phyloP scores from a whole-genome alignment of 352 stramenopile genomes.

The Phytophthora sansomeana region DNA sequence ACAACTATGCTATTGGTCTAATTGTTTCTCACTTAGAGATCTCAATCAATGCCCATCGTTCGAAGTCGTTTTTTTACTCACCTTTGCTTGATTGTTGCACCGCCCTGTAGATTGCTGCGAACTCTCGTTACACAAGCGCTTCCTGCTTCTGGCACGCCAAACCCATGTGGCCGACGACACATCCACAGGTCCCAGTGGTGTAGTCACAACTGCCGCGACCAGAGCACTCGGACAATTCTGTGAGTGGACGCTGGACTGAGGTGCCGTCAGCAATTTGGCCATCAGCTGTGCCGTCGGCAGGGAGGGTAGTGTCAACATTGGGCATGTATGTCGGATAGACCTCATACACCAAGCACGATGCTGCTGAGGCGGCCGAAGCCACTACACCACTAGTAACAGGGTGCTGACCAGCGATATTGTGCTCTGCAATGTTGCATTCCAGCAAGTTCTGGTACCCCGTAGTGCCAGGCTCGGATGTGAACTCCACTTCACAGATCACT shows the following conservation, averaged over 20 bases:
- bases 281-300: neutral
- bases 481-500: constrained; percentile 50
- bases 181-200: constrained; percentile 61
- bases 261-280: neutral
- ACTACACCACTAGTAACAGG: constrained; percentile 18
- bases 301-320: too few relatives aligned
- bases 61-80: too few relatives aligned
- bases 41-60: too few relatives aligned
- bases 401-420: constrained; percentile 43
- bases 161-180: constrained; percentile 76
- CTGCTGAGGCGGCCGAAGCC: neutral
- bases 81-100: too few relatives aligned
- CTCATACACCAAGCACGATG: constrained; percentile 50
- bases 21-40: too few relatives aligned
- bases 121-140: constrained; percentile 19
- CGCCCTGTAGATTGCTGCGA: too few relatives aligned
- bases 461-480: constrained; percentile 57
- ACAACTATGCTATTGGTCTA: too few relatives aligned
- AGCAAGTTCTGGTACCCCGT: constrained; percentile 70
- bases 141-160: constrained; percentile 76
- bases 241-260: constrained; percentile 33
- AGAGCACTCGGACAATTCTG: constrained; percentile 63
- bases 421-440: constrained; percentile 49
- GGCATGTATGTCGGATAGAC: constrained; percentile 21
- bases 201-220: constrained; percentile 69